phyloP scores from a whole-genome alignment of 2,329 filamentous ascomycete genomes.

The Fusarium brachygibbosum region DNA sequence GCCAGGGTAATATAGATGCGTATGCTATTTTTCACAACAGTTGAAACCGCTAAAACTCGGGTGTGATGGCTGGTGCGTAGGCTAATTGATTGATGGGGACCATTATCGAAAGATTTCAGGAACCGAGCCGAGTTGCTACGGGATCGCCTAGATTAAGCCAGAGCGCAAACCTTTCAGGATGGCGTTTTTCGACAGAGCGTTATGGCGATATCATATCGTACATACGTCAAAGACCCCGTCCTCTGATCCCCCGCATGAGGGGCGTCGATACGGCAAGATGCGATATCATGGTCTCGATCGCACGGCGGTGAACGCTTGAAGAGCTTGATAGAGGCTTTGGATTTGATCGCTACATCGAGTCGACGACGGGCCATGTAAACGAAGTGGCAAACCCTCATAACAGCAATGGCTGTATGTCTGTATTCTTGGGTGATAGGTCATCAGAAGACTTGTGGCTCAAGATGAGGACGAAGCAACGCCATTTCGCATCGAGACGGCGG shows the following conservation, averaged over 20 bases:
- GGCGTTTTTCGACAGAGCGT: constrained; percentile 21
- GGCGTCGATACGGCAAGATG: constrained; percentile 12
- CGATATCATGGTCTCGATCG: constrained; percentile 25
- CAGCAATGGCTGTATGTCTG: constrained; percentile 3
- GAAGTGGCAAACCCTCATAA: constrained; percentile 16
- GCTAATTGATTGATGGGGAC: constrained; percentile 43
- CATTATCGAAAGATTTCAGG: constrained; percentile 34
- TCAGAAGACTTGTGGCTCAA: constrained; percentile 24
- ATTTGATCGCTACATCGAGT: constrained; percentile 8
- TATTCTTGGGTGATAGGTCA: constrained; percentile 27
- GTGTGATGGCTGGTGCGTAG: constrained; percentile 35
- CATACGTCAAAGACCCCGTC: constrained; percentile 36
- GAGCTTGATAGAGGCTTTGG: constrained; percentile 15
- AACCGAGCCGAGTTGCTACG: constrained; percentile 44
- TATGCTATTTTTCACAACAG: constrained; percentile 50
- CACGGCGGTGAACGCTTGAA: constrained; percentile 11
- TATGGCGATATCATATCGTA: constrained; percentile 34
- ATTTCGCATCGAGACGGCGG: constrained; percentile 36
- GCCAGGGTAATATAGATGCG: constrained; percentile 39
- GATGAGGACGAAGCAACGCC: constrained; percentile 40
- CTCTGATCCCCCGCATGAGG: constrained; percentile 46
- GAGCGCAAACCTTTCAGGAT: constrained; percentile 37
- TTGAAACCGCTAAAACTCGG: constrained; percentile 48
- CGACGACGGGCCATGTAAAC: constrained; percentile 18
- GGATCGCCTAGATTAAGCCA: constrained; percentile 40